Percentiles rank a stretch among this genome's conserved stretches.
Evolutionary conservation across 768 basidiomycete genomes (phyloP).

Genomic region (Mycena amicta): DNA sequence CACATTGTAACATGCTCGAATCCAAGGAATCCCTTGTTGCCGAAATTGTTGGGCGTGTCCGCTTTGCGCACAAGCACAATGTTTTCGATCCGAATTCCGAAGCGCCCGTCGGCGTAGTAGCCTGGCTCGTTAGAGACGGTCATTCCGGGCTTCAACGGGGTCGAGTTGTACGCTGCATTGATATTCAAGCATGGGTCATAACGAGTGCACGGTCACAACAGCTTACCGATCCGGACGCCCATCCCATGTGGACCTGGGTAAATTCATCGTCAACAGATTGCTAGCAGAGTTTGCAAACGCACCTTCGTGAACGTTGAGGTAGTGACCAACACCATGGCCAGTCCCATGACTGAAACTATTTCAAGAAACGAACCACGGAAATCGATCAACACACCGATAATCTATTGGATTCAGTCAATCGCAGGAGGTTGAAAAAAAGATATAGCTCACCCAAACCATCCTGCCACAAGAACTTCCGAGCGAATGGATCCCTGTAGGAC

Average conservation of each 20-base stretch:
- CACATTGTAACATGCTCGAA: slow-evolving; percentile 92
- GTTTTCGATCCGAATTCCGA: slow-evolving; percentile 93
- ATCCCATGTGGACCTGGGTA: slow-evolving; percentile 60
- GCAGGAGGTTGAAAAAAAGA: slow-evolving; percentile 11
- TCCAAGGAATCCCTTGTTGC: slow-evolving; percentile 78
- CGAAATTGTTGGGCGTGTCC: slow-evolving; percentile 77
- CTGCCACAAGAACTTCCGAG: slow-evolving; percentile 78
- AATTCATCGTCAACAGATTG: too few relatives aligned
- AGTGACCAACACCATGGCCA: slow-evolving; percentile 94
- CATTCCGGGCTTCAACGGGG: slow-evolving; percentile 80
- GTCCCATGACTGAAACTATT: slow-evolving; percentile 96
- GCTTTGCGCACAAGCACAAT: slow-evolving; percentile 76
- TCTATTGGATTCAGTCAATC: slow-evolving; percentile 37
- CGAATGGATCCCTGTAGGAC: slow-evolving; percentile 70
- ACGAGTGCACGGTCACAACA: not conserved
- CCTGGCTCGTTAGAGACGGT: slow-evolving; percentile 94
- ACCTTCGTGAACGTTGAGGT: slow-evolving; percentile 93
- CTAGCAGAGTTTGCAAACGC: too few relatives aligned
- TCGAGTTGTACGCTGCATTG: slow-evolving; percentile 61
- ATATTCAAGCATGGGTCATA: slow-evolving; percentile 1
- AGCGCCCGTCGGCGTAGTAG: slow-evolving; percentile 88
- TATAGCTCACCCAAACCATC: slow-evolving; percentile 72
- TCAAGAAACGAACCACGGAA: not conserved
- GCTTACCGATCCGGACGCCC: slow-evolving; percentile 54
- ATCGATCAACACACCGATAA: slow-evolving; percentile 49